phyloP scores from a whole-genome alignment of 768 basidiomycete species.

The Mycena rebaudengoi region DNA sequence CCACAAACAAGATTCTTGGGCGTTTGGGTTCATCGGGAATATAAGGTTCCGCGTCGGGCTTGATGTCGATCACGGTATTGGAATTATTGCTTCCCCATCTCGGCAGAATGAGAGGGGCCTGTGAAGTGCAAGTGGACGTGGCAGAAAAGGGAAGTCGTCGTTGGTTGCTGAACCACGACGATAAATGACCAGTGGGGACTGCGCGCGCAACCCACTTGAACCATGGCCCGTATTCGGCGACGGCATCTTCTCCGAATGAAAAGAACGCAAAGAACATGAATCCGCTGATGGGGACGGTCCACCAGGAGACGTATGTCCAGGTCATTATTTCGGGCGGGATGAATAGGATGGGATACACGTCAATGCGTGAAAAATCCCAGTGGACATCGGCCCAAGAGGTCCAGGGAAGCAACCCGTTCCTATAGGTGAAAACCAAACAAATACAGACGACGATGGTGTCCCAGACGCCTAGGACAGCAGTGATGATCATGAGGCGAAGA shows the following conservation, averaged over 20 bases:
- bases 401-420: constrained; percentile 4
- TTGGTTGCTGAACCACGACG: too few relatives aligned
- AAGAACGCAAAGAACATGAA: neutral
- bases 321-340: neutral
- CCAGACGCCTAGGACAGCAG: constrained; percentile 6
- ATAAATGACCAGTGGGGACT: too few relatives aligned
- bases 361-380: constrained; percentile 7
- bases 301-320: neutral
- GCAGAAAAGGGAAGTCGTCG: too few relatives aligned
- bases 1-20: too few relatives aligned
- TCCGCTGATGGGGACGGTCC: constrained; percentile 8
- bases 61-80: too few relatives aligned
- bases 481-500: constrained; percentile 9
- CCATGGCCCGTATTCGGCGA: neutral
- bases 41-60: too few relatives aligned
- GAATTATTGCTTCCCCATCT: too few relatives aligned
- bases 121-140: too few relatives aligned
- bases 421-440: neutral
- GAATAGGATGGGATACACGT: neutral
- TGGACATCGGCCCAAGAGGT: constrained; percentile 14
- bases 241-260: neutral
- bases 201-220: neutral
- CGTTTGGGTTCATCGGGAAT: too few relatives aligned
- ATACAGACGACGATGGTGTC: constrained; percentile 6
- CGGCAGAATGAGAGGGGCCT: too few relatives aligned